Percentiles rank a stretch among this genome's conserved stretches.
Evolutionary conservation across 495 filamentous ascomycete species (phyloP).

Genomic region (Parathielavia appendiculata): DNA sequence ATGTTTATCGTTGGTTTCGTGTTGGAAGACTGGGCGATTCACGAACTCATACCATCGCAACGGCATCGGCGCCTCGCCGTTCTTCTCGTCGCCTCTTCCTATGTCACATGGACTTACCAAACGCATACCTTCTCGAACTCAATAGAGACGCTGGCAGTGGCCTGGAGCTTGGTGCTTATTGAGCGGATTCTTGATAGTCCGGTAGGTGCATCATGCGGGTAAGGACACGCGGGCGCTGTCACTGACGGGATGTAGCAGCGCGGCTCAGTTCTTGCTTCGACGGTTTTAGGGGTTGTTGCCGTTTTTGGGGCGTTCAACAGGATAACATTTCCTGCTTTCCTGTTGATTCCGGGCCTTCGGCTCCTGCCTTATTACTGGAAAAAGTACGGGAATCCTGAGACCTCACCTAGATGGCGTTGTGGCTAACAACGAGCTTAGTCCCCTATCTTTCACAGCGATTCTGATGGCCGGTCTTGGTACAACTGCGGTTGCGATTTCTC

Average conservation of each 20-base stretch:
- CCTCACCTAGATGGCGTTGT: background rate
- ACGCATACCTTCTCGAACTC: slow-evolving; percentile 98
- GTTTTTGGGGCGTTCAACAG: slow-evolving; percentile 90
- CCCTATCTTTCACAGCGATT: slow-evolving; percentile 60
- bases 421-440: slow-evolving; percentile 47
- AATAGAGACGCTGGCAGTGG: slow-evolving; percentile 84
- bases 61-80: slow-evolving; percentile 67
- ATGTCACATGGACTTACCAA: slow-evolving; percentile 98
- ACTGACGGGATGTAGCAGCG: slow-evolving; percentile 49
- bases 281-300: slow-evolving; percentile 69
- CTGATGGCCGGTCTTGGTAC: slow-evolving; percentile 56
- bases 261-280: slow-evolving; percentile 67
- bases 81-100: slow-evolving; percentile 83
- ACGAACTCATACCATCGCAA: slow-evolving; percentile 76
- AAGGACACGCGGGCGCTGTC: slow-evolving; percentile 1
- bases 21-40: slow-evolving; percentile 92
- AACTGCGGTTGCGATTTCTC: slow-evolving; percentile 62
- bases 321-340: slow-evolving; percentile 92
- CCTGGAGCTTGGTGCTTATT: slow-evolving; percentile 88
- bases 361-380: slow-evolving; percentile 78
- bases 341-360: slow-evolving; percentile 72
- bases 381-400: slow-evolving; percentile 52
- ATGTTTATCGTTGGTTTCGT: slow-evolving; percentile 97
- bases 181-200: slow-evolving; percentile 72
- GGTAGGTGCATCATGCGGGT: slow-evolving; percentile 42